Evolutionary conservation across 306 rosid genomes (phyloP).

Genomic region (Prinsepia uniflora): DNA sequence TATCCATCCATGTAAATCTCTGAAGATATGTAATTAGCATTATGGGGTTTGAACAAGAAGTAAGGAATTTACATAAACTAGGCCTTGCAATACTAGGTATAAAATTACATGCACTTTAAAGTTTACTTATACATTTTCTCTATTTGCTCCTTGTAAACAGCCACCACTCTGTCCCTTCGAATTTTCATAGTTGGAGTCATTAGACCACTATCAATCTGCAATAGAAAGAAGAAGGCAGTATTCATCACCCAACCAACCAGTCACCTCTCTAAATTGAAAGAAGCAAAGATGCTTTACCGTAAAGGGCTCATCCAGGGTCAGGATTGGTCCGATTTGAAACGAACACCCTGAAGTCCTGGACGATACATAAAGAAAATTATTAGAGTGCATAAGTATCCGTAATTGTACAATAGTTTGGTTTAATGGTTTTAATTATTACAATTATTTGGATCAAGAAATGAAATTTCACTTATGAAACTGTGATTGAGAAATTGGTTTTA

Average conservation of each 20-base stretch:
- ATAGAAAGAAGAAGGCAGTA: constrained; percentile 9
- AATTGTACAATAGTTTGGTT: too few species aligned
- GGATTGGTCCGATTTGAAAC: constrained; percentile 88
- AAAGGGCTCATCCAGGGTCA: constrained; percentile 68
- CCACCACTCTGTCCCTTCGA: constrained; percentile 67
- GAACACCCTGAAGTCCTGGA: constrained; percentile 71
- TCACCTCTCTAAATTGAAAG: constrained; percentile 6
- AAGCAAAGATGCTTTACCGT: constrained; percentile 48
- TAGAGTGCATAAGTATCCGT: neutral
- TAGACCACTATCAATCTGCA: constrained; percentile 79
- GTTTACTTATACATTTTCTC: constrained; percentile 59
- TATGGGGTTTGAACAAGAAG: too few species aligned
- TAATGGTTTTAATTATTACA: neutral
- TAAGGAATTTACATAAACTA: too few species aligned
- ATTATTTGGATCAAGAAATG: neutral
- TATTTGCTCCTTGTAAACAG: constrained; percentile 56
- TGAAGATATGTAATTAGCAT: too few species aligned
- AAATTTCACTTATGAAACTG: neutral
- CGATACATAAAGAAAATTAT: constrained; percentile 8
- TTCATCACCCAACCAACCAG: constrained; percentile 15
- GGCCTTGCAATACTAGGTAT: neutral
- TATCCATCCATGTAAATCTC: too few species aligned
- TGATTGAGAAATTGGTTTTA: neutral
- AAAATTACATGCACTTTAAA: neutral
- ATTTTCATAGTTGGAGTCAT: constrained; percentile 94